Evolutionary conservation across 2,329 filamentous ascomycete genomes (phyloP).

Genomic region (Xylariaceae sp.): DNA sequence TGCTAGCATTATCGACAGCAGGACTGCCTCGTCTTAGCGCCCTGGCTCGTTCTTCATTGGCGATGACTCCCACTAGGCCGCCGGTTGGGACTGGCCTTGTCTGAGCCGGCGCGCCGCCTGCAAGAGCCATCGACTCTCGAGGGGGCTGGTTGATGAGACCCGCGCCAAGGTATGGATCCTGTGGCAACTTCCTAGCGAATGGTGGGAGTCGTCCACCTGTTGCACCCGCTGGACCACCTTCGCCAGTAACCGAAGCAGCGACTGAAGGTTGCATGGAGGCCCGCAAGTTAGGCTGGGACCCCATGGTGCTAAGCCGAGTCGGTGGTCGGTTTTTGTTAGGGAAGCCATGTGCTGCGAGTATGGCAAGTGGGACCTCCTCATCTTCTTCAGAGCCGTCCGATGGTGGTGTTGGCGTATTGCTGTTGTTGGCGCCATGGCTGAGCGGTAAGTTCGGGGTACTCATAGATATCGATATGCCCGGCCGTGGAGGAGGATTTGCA

Average conservation of each 20-base stretch:
- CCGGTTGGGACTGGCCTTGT: constrained; percentile 64
- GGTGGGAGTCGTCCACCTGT: constrained; percentile 67
- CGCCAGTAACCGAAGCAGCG: constrained; percentile 61
- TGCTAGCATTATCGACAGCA: constrained; percentile 60
- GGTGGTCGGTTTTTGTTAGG: constrained; percentile 79
- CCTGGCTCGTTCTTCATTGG: constrained; percentile 78
- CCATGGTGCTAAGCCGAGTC: constrained; percentile 66
- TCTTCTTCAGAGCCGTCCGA: constrained; percentile 75
- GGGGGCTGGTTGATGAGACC: constrained; percentile 74
- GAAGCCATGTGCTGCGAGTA: constrained; percentile 88
- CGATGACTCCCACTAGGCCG: constrained; percentile 87
- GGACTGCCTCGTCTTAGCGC: constrained; percentile 81
- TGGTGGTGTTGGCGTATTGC: constrained; percentile 45
- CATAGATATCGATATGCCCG: constrained; percentile 60
- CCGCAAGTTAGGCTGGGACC: constrained; percentile 75
- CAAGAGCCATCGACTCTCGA: constrained; percentile 76
- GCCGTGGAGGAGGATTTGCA: constrained; percentile 55
- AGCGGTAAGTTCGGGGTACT: constrained; percentile 66
- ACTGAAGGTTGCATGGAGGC: constrained; percentile 55
- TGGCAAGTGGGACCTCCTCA: constrained; percentile 85
- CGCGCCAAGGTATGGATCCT: constrained; percentile 84
- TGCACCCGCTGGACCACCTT: constrained; percentile 45
- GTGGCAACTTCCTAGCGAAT: constrained; percentile 81
- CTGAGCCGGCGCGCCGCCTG: constrained; percentile 57
- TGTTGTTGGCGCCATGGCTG: constrained; percentile 40